Base-by-base conservation (phyloP, 768 basidiomycete genomes). In the Boletellus emodensis region DNA sequence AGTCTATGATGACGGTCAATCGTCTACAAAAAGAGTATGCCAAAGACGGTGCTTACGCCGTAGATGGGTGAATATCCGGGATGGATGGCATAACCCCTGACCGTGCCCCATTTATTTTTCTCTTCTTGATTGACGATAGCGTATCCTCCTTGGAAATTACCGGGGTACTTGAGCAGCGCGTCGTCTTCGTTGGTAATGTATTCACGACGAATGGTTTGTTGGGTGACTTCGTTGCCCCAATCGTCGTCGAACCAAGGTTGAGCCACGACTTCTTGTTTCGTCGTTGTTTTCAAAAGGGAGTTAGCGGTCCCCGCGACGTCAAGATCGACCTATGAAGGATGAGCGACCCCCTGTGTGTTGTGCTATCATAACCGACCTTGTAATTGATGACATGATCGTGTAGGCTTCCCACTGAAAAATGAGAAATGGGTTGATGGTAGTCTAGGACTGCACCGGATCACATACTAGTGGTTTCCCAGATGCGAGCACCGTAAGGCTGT, bases 371-470 rank as follows among this genome's bases (percentile, higher is more conserved):
- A 22, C 52, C 10, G n/a, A 73, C 78, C 65, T 80, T 81, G 66
- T 72, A 82, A 61, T 83, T 83, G 61, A 86, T 80, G 32, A 85
- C 76, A 56, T 84, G 83, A 61, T 86, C 83, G 52, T 85, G 84
- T 11, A 85, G 62, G 35, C 76, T 82, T 11, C 84, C 84, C 80
- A 84, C 80, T 81, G 38, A 6, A 32, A 50, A 8, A n/a, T 8
- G 7, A 17, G 20, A 18, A 22, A 43, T 14, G 14, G 14, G 34
- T 51, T 20, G 51, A 32, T 17, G 10, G 8, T 7, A 5, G 11
- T 24, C 28, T 17, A 28, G 43, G 10, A 20, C 44, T 17, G 22
- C 2, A 28, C 18, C 20, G 40, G 20, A 18, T 6, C 5, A 69
- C 79, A 45, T 33, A 82, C 81, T 83, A n/a, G 73, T 75, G 3